These are phyloP conservation scores for Colletotrichum cereale DNA, from an alignment of 2,329 filamentous ascomycete species.

Conservation along the genomic window DNA sequence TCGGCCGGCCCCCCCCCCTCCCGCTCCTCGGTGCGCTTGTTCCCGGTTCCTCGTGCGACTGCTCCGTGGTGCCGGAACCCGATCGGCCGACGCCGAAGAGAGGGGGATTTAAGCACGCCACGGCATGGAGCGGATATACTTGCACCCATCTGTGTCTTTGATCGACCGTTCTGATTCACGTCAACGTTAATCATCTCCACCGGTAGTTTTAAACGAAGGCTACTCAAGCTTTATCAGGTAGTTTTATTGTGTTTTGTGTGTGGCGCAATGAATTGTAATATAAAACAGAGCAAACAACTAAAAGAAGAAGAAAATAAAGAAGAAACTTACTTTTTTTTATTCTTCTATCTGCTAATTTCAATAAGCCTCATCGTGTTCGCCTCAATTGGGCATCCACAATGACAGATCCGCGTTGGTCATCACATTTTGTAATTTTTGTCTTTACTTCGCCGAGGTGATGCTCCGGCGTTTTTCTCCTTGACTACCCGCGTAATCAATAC, in stretches of 20 bases:
- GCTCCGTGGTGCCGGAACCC: slow-evolving; percentile 2
- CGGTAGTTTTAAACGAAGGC: slow-evolving; percentile 2
- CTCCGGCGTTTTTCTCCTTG: background rate
- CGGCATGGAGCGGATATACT: slow-evolving; percentile 1
- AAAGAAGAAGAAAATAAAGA: background rate
- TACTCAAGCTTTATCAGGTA: background rate
- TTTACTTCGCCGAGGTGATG: background rate
- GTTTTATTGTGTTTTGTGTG: too few species aligned
- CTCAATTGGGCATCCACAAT: background rate
- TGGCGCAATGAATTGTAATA: background rate
- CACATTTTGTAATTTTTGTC: background rate
- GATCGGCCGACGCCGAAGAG: slow-evolving; percentile 28
- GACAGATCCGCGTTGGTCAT: background rate
- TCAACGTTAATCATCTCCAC: slow-evolving; percentile 1
- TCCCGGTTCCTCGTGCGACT: slow-evolving; percentile 7
- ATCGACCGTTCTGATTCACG: slow-evolving; percentile 1
- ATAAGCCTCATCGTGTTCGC: too few species aligned
- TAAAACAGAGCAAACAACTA: background rate
- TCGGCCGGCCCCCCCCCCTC: background rate
- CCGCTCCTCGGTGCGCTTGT: slow-evolving; percentile 14
- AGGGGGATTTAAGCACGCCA: slow-evolving; percentile 7
- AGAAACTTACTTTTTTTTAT: background rate
- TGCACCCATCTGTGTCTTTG: background rate
- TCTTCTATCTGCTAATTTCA: too few species aligned
- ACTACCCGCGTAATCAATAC: background rate